phyloP scores from a whole-genome alignment of 345 rosid species.

The Pelargonium nanum region DNA sequence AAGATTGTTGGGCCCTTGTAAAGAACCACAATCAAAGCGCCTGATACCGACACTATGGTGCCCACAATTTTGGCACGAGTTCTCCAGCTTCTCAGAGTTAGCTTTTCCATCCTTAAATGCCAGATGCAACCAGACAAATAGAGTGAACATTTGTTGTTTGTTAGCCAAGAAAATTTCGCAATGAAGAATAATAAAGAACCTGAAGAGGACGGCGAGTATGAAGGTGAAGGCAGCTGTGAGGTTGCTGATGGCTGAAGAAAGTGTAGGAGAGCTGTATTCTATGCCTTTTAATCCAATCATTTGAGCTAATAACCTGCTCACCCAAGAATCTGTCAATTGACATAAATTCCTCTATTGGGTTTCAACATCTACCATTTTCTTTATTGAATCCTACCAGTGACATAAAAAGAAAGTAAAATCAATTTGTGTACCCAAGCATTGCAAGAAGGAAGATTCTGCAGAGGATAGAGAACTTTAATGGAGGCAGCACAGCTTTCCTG shows the following conservation, averaged over 20 bases:
- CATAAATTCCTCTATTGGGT: too few relatives aligned
- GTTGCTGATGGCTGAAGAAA: slow-evolving; percentile 38
- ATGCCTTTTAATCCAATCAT: slow-evolving; percentile 22
- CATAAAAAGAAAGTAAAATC: not conserved
- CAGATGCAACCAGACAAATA: not conserved
- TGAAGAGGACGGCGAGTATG: slow-evolving; percentile 6
- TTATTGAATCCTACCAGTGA: not conserved
- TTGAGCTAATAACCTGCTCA: slow-evolving; percentile 17
- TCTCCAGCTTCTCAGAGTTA: slow-evolving; percentile 14
- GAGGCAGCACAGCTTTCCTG: slow-evolving; percentile 9
- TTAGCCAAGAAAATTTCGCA: too few relatives aligned
- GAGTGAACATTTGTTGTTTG: too few relatives aligned
- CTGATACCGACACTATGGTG: slow-evolving; percentile 23
- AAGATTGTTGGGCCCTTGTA: slow-evolving; percentile 23
- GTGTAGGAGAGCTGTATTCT: slow-evolving; percentile 32
- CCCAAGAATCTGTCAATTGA: not conserved
- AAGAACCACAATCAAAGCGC: slow-evolving; percentile 24
- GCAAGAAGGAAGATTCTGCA: slow-evolving; percentile 23
- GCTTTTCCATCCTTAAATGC: slow-evolving; percentile 27
- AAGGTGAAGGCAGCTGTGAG: slow-evolving; percentile 40
- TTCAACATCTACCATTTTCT: not conserved
- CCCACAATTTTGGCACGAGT: slow-evolving; percentile 20
- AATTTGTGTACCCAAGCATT: slow-evolving; percentile 25
- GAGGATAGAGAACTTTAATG: slow-evolving; percentile 12
- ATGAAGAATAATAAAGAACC: not conserved